These are phyloP conservation scores for Carex scoparia DNA, from an alignment of 176 grass and related monocot genomes.

Conservation along the genomic window DNA sequence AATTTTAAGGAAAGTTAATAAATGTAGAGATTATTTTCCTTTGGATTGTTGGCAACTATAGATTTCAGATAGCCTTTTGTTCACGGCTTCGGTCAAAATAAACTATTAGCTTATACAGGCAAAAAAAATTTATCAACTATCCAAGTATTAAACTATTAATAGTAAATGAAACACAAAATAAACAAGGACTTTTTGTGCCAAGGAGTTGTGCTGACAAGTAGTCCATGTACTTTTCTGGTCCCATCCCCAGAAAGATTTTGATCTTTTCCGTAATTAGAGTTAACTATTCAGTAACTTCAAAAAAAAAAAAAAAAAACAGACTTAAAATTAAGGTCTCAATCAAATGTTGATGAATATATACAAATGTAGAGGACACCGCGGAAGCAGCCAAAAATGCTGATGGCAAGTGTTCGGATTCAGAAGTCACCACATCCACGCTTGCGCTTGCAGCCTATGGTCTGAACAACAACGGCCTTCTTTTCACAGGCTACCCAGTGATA, in stretches of 20 bases:
- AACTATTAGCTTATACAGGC: background rate
- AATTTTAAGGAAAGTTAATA: background rate
- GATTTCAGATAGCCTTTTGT: background rate
- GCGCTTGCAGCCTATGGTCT: no score
- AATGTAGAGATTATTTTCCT: background rate
- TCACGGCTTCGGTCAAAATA: background rate
- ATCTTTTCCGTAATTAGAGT: background rate
- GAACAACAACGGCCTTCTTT: no score
- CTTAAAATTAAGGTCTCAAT: no score
- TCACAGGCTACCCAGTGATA: conserved; percentile 44
- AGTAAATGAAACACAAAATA: background rate
- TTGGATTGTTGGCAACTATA: background rate
- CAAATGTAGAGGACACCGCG: no score
- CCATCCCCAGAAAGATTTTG: no score
- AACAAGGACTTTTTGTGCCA: background rate
- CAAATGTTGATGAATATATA: no score
- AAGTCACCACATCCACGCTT: no score
- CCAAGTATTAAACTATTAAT: background rate
- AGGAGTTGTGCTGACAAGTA: background rate
- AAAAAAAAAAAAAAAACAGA: no score
- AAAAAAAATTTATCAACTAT: background rate
- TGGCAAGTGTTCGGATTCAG: no score
- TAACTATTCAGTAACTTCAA: background rate
- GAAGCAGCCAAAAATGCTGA: no score
- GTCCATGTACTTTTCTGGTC: no score